These are phyloP conservation scores for Hypoxylon rubiginosum DNA, from an alignment of 2,329 filamentous ascomycete genomes.

Conservation along the genomic window DNA sequence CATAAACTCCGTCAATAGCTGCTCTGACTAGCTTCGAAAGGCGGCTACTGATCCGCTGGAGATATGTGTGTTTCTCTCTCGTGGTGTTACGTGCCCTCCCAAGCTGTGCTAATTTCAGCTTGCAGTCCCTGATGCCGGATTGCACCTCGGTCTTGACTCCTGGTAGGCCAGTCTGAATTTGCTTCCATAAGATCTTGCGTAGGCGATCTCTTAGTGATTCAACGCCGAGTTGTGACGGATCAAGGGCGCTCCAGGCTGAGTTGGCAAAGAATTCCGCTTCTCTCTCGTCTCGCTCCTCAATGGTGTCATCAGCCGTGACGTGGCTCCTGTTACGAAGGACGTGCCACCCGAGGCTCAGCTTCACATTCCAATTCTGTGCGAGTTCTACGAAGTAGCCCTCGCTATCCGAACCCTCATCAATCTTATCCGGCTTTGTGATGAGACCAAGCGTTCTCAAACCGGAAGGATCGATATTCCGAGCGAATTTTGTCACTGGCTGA, in stretches of 20 bases:
- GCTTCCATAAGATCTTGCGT: conserved; percentile 55
- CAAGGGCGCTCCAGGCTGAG: conserved; percentile 45
- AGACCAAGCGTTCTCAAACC: conserved; percentile 62
- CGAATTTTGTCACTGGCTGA: conserved; percentile 63
- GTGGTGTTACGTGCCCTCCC: conserved; percentile 58
- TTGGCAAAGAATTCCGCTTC: conserved; percentile 54
- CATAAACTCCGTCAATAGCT: conserved; percentile 60
- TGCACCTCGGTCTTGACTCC: conserved; percentile 52
- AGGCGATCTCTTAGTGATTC: conserved; percentile 56
- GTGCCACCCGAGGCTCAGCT: conserved; percentile 56
- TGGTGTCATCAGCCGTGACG: conserved; percentile 46
- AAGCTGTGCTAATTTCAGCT: conserved; percentile 54
- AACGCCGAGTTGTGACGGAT: conserved; percentile 53
- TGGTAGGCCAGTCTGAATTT: conserved; percentile 53
- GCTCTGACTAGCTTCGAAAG: conserved; percentile 56
- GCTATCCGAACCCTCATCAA: conserved; percentile 43
- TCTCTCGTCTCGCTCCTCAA: conserved; percentile 49
- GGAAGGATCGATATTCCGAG: conserved; percentile 44
- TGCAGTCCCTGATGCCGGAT: conserved; percentile 49
- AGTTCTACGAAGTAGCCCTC: conserved; percentile 50
- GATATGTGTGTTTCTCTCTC: conserved; percentile 58
- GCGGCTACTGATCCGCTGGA: conserved; percentile 56
- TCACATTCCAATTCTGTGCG: conserved; percentile 51
- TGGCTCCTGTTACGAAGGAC: conserved; percentile 55
- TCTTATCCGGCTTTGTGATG: conserved; percentile 62